Conservation (phyloP, 148 eudicot species). For the Bassia scoparia region DNA sequence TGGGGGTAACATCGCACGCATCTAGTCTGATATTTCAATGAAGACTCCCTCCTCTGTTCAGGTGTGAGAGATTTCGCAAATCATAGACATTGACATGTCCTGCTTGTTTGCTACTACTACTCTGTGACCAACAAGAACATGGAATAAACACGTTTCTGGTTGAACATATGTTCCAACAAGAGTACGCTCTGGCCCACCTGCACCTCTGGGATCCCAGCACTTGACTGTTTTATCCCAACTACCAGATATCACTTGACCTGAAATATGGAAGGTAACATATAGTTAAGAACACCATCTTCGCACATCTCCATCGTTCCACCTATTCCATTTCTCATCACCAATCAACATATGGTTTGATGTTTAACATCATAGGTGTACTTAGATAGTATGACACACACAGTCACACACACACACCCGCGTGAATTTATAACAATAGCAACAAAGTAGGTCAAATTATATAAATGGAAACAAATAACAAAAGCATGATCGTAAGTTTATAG, state of each 20-base stretch:
- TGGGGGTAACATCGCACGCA: slow-evolving; percentile 95
- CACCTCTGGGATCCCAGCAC: slow-evolving; percentile 99
- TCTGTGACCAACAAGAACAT: slow-evolving; percentile 73
- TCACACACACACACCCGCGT: too few relatives aligned
- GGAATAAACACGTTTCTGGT: slow-evolving; percentile 97
- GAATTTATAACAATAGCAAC: background rate
- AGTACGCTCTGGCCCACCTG: slow-evolving; percentile 80
- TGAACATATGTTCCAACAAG: slow-evolving; percentile 86
- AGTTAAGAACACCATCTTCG: background rate
- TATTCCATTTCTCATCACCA: background rate
- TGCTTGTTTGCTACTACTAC: slow-evolving; percentile 93
- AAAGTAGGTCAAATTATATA: background rate
- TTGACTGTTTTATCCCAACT: slow-evolving; percentile 97
- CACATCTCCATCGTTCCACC: background rate
- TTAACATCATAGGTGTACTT: background rate
- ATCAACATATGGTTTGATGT: background rate
- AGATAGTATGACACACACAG: too few relatives aligned
- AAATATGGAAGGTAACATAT: slow-evolving; percentile 9
- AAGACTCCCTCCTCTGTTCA: slow-evolving; percentile 90
- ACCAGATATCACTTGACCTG: slow-evolving; percentile 94
- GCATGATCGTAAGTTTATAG: background rate
- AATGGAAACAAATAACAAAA: background rate
- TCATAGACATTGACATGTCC: slow-evolving; percentile 97
- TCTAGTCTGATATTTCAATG: slow-evolving; percentile 91
- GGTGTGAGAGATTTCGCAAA: slow-evolving; percentile 93